These are phyloP conservation scores for Metahyphopichia silvanorum DNA, from an alignment of 805 yeast species.

Conservation along the genomic window DNA sequence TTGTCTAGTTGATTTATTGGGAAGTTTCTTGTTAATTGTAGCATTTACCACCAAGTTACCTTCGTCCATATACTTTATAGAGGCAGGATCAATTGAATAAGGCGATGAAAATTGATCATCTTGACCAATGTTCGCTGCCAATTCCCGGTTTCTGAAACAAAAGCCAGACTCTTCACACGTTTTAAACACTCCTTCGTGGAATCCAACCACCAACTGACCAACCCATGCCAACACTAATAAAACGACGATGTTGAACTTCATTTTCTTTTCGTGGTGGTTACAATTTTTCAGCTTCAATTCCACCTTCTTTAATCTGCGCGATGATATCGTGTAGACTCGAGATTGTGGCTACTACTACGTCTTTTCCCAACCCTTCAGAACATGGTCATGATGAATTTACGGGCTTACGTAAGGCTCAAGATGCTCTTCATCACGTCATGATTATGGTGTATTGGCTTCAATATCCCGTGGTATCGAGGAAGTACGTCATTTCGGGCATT, in stretches of 20 bases:
- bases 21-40: conserved; percentile 40
- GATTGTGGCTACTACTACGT: too few species aligned
- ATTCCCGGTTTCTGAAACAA: conserved; percentile 75
- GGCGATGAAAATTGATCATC: conserved; percentile 9
- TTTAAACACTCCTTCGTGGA: conserved; percentile 65
- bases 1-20: conserved; percentile 10
- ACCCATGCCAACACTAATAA: conserved; percentile 1
- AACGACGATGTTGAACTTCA: not conserved
- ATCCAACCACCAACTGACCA: not conserved
- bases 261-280: too few species aligned
- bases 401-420: too few species aligned
- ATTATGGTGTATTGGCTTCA: too few species aligned
- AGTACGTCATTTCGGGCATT: too few species aligned
- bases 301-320: too few species aligned
- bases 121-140: conserved; percentile 35
- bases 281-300: too few species aligned
- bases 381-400: too few species aligned
- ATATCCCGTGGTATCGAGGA: too few species aligned
- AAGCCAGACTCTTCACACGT: conserved; percentile 80
- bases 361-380: too few species aligned
- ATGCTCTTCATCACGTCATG: too few species aligned
- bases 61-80: conserved; percentile 7
- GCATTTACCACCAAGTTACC: conserved; percentile 40
- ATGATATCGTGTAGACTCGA: too few species aligned
- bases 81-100: conserved; percentile 20